Percentiles rank a stretch among this genome's conserved stretches.
Conservation (phyloP, 768 basidiomycete species). For the Russula brevipes region DNA sequence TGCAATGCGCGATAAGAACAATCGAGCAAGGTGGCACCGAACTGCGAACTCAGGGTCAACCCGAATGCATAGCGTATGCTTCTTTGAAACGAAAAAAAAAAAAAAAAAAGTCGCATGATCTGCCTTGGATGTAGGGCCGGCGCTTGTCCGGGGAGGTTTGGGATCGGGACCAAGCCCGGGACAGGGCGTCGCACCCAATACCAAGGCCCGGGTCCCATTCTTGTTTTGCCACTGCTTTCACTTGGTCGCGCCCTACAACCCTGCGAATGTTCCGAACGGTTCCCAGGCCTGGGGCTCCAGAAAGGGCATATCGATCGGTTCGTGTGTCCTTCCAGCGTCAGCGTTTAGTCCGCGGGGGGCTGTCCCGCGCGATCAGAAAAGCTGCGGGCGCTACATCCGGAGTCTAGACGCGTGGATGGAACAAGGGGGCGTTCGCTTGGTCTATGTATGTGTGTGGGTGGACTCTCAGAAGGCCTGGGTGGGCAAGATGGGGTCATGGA, state of each 20-base stretch:
- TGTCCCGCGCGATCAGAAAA: slow-evolving; percentile 12
- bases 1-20: neutral
- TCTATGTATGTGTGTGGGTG: too few relatives aligned
- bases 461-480: too few relatives aligned
- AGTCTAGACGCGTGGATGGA: slow-evolving; percentile 8
- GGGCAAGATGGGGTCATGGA: neutral
- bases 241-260: too few relatives aligned
- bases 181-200: neutral
- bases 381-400: neutral
- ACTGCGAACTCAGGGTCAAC: neutral
- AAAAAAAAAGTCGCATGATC: neutral
- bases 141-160: too few relatives aligned
- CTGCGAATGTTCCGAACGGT: neutral
- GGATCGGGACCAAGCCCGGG: neutral
- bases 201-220: too few relatives aligned
- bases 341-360: slow-evolving; percentile 15
- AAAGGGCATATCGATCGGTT: slow-evolving; percentile 12
- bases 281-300: slow-evolving; percentile 2
- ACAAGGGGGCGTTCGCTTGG: neutral
- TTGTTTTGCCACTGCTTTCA: too few relatives aligned
- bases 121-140: neutral
- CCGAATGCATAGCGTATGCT: neutral
- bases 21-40: neutral
- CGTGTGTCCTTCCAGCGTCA: neutral
- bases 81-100: neutral